Percentiles rank a stretch among this genome's conserved stretches.
Evolutionary conservation across 768 basidiomycete genomes (phyloP).

Genomic region (Royoungia palumana): DNA sequence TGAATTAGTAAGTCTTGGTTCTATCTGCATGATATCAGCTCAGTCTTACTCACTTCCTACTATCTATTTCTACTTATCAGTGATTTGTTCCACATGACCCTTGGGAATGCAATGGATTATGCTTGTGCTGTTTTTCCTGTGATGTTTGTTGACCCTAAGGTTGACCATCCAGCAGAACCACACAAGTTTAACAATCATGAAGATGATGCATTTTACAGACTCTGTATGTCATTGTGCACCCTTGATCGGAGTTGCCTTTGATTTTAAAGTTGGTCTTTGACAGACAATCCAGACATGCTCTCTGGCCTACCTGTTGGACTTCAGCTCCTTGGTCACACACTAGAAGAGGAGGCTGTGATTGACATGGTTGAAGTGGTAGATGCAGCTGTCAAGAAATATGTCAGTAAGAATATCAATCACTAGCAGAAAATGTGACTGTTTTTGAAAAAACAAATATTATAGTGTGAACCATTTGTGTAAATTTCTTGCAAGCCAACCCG

Average conservation of each 20-base stretch:
- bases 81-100: slow-evolving; percentile 42
- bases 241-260: neutral
- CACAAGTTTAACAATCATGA: slow-evolving; percentile 41
- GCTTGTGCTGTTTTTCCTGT: slow-evolving; percentile 45
- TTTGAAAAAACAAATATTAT: no score
- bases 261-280: neutral
- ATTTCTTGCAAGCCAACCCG: no score
- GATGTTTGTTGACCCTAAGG: slow-evolving; percentile 39
- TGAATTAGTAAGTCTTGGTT: slow-evolving; percentile 35
- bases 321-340: slow-evolving; percentile 45
- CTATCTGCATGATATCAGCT: slow-evolving; percentile 11
- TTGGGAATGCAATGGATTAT: slow-evolving; percentile 50
- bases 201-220: slow-evolving; percentile 43
- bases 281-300: slow-evolving; percentile 46
- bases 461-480: no score
- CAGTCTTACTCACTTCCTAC: neutral
- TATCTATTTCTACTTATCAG: slow-evolving; percentile 17
- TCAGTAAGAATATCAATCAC: no score
- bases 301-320: slow-evolving; percentile 44
- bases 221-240: slow-evolving; percentile 36
- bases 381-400: slow-evolving; percentile 31
- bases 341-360: slow-evolving; percentile 53
- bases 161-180: slow-evolving; percentile 35
- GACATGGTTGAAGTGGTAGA: slow-evolving; percentile 46
- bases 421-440: no score